These are phyloP conservation scores for Gleditsia sinensis DNA, from an alignment of 306 rosid genomes.

Conservation along the genomic window DNA sequence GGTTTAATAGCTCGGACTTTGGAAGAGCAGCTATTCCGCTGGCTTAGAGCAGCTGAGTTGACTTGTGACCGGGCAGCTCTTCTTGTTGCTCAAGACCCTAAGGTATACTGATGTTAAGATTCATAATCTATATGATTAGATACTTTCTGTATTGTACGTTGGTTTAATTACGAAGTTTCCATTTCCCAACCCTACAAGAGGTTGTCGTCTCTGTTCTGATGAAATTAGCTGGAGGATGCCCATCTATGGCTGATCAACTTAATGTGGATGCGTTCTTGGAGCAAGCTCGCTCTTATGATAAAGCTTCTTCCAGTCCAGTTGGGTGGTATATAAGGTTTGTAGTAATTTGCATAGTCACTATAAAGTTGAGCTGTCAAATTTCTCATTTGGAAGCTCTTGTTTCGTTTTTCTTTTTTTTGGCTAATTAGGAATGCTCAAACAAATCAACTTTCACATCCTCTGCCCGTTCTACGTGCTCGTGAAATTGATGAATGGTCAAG, in stretches of 20 bases:
- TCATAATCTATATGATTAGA: conserved; percentile 2
- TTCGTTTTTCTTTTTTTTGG: not conserved
- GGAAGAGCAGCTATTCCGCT: conserved; percentile 92
- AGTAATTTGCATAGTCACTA: not conserved
- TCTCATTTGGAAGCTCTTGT: conserved; percentile 27
- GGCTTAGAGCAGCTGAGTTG: conserved; percentile 98
- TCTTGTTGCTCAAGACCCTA: conserved; percentile 97
- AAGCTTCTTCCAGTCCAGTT: conserved; percentile 92
- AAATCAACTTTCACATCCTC: conserved; percentile 91
- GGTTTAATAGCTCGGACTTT: conserved; percentile 84
- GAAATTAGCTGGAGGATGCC: conserved; percentile 98
- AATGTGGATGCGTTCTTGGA: conserved; percentile 95
- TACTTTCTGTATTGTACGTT: conserved; percentile 11
- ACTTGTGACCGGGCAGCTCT: conserved; percentile 99
- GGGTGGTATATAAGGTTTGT: conserved; percentile 95
- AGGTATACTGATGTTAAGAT: conserved; percentile 49
- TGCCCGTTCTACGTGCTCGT: conserved; percentile 92
- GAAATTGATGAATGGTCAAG: conserved; percentile 97
- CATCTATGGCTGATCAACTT: conserved; percentile 93
- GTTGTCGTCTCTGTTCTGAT: conserved; percentile 95
- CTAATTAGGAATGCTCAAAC: conserved; percentile 86
- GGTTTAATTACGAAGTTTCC: conserved; percentile 36
- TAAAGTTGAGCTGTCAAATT: conserved; percentile 13
- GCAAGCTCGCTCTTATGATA: conserved; percentile 97
- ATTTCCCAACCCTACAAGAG: conserved; percentile 72